Evolutionary conservation across 768 basidiomycete genomes (phyloP).

Genomic region (Psilocybe subaeruginosa): DNA sequence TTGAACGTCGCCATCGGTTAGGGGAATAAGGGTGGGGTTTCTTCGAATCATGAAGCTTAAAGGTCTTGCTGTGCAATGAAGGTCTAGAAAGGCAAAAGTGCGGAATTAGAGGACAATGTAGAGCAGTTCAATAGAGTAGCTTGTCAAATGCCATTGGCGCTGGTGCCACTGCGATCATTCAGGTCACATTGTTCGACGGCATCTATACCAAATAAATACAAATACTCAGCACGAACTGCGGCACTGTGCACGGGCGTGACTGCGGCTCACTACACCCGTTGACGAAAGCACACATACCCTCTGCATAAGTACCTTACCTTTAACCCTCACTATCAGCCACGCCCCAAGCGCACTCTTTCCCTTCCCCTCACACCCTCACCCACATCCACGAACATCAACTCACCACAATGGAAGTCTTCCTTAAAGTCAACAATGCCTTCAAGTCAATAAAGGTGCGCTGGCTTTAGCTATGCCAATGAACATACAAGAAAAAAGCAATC

Average conservation of each 20-base stretch:
- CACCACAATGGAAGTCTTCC: slow-evolving; percentile 60
- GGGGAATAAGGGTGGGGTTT: slow-evolving; percentile 72
- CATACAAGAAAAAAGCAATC: not conserved
- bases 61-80: not conserved
- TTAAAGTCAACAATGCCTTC: slow-evolving; percentile 70
- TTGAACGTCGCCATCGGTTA: slow-evolving; percentile 80
- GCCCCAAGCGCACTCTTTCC: slow-evolving; percentile 17
- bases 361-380: slow-evolving; percentile 14
- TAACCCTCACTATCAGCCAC: slow-evolving; percentile 17
- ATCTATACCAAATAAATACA: slow-evolving; percentile 19
- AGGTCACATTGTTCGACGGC: slow-evolving; percentile 18
- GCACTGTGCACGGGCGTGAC: slow-evolving; percentile 16
- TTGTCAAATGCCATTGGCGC: not conserved
- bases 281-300: slow-evolving; percentile 17
- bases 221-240: slow-evolving; percentile 18
- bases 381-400: slow-evolving; percentile 11
- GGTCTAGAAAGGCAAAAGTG: not conserved
- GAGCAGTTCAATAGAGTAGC: not conserved
- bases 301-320: slow-evolving; percentile 7
- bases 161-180: not conserved
- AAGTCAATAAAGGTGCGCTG: slow-evolving; percentile 67
- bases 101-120: not conserved
- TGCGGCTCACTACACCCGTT: slow-evolving; percentile 20
- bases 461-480: not conserved
- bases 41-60: slow-evolving; percentile 66